Conservation (phyloP, 164 flowering plant genomes). For the Berberis thunbergii region DNA sequence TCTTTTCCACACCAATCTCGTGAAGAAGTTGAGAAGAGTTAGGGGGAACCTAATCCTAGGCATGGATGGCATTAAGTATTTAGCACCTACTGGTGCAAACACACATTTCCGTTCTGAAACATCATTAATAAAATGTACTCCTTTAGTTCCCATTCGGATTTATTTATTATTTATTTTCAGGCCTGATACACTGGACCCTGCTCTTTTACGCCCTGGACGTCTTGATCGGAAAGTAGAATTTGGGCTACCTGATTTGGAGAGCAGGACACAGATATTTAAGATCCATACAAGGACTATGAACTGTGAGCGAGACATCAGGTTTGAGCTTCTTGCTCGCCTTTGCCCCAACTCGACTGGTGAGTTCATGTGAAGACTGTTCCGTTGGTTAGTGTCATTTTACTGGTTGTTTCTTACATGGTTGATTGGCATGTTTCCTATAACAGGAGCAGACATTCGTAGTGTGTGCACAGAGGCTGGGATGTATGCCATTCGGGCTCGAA, state of each 20-base stretch:
- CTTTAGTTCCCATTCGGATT: background rate
- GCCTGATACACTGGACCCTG: conserved; percentile 94
- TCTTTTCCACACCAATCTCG: no score
- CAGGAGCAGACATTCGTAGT: no score
- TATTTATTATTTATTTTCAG: conserved; percentile 26
- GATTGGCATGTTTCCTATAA: no score
- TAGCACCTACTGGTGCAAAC: background rate
- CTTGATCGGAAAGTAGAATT: conserved; percentile 94
- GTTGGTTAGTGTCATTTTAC: no score
- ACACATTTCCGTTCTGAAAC: background rate
- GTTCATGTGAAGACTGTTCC: background rate
- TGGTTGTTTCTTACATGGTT: no score
- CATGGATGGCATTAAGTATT: no score
- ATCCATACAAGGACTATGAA: conserved; percentile 96
- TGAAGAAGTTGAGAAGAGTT: no score
- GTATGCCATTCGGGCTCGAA: conserved; percentile 87
- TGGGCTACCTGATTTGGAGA: conserved; percentile 93
- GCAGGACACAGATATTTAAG: conserved; percentile 92
- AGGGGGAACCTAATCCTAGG: no score
- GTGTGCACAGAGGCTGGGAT: conserved; percentile 31
- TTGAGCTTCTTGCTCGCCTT: conserved; percentile 93
- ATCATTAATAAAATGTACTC: background rate
- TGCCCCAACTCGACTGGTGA: conserved; percentile 98
- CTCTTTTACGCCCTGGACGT: conserved; percentile 89
- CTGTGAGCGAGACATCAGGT: conserved; percentile 90